Conservation (phyloP, 106 monocot genomes). For the Vanilla planifolia region DNA sequence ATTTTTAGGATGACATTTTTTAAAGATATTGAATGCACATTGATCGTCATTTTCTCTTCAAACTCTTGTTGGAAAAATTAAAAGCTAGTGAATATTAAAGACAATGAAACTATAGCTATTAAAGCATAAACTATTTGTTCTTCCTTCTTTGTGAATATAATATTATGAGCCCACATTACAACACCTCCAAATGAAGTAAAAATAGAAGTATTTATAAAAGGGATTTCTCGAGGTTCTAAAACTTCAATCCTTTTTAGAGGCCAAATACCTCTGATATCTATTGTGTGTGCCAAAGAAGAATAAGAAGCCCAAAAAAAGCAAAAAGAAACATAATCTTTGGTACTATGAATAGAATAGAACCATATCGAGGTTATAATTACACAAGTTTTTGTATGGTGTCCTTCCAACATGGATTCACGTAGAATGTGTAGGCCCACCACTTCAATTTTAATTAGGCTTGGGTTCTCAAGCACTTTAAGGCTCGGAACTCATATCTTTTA, state of each 20-base stretch:
- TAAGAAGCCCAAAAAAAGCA: background rate
- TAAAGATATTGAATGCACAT: too few relatives aligned
- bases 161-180: constrained; percentile 6
- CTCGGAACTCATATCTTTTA: too few relatives aligned
- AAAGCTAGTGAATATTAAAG: constrained; percentile 9
- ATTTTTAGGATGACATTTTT: too few relatives aligned
- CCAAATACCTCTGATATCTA: background rate
- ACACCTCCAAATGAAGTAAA: background rate
- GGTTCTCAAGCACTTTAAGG: too few relatives aligned
- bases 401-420: constrained; percentile 4
- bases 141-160: constrained; percentile 3
- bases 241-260: background rate
- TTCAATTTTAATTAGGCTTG: too few relatives aligned
- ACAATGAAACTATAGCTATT: background rate
- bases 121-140: background rate
- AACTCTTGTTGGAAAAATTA: too few relatives aligned
- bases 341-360: constrained; percentile 15
- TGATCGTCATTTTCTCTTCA: too few relatives aligned
- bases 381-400: constrained; percentile 7
- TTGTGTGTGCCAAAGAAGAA: constrained; percentile 4
- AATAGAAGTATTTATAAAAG: background rate
- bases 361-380: background rate
- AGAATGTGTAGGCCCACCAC: too few relatives aligned
- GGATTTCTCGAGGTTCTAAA: background rate
- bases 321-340: constrained; percentile 3